A percentile compares a stretch with the other conserved stretches of the same genome.
phyloP scores from a whole-genome alignment of 768 basidiomycete genomes.

The Trametes maxima region DNA sequence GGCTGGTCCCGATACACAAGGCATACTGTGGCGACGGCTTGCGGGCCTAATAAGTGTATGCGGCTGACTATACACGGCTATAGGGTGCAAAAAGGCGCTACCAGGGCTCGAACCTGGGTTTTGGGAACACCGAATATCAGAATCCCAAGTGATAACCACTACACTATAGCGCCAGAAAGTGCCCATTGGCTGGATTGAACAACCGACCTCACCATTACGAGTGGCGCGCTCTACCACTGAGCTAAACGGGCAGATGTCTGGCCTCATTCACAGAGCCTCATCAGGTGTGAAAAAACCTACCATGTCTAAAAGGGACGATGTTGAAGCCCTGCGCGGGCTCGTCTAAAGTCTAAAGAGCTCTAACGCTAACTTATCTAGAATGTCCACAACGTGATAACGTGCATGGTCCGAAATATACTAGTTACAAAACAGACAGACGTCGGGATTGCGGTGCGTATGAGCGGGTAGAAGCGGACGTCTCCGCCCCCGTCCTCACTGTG shows the following conservation, averaged over 20 bases:
- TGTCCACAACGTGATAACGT: not conserved
- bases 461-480: not conserved
- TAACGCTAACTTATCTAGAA: conserved; percentile 3
- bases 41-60: no score
- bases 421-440: not conserved
- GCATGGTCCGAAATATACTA: conserved; percentile 9
- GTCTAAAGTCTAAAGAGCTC: not conserved
- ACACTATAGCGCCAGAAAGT: conserved; percentile 22
- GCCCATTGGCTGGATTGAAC: conserved; percentile 22
- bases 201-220: conserved; percentile 22
- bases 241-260: conserved; percentile 18
- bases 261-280: no score
- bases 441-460: not conserved
- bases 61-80: not conserved
- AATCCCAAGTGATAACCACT: conserved; percentile 25
- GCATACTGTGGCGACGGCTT: no score
- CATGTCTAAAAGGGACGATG: not conserved
- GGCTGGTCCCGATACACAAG: no score
- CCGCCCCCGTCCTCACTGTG: not conserved
- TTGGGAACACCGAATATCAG: conserved; percentile 18
- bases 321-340: not conserved
- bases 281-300: not conserved
- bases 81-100: conserved; percentile 10
- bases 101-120: conserved; percentile 26
- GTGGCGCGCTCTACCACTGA: conserved; percentile 21